These are phyloP conservation scores for Schoenoplectus tabernaemontani DNA, from an alignment of 202 grass and related monocot genomes.

Conservation along the genomic window DNA sequence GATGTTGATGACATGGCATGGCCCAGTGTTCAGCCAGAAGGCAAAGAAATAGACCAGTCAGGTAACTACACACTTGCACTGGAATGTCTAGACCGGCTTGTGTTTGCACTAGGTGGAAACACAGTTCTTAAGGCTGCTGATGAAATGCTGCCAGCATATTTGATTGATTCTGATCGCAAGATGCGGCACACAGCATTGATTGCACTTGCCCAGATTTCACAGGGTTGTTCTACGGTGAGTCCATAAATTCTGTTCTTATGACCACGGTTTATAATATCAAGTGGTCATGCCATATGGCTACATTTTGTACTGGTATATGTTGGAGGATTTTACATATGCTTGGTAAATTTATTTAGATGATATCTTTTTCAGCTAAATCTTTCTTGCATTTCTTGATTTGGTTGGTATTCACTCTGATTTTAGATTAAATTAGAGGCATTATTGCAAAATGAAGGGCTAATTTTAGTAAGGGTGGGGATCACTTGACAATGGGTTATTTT, in stretches of 20 bases:
- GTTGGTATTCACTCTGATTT: not conserved
- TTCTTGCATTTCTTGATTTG: not conserved
- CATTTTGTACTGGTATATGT: not conserved
- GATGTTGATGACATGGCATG: constrained; percentile 54
- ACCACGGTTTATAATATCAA: not conserved
- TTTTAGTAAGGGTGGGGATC: too few relatives aligned
- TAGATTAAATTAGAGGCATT: not conserved
- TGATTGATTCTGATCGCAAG: not conserved
- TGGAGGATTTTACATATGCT: not conserved
- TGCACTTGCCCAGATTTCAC: not conserved
- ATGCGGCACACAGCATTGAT: not conserved
- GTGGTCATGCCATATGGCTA: not conserved
- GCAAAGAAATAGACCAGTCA: constrained; percentile 46
- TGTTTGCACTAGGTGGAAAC: not conserved
- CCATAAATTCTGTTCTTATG: not conserved
- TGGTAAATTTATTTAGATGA: too few relatives aligned
- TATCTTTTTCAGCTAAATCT: not conserved
- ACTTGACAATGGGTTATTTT: too few relatives aligned
- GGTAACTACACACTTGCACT: not conserved
- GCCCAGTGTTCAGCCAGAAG: constrained; percentile 38
- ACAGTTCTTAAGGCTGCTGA: not conserved
- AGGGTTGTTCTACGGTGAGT: constrained; percentile 52
- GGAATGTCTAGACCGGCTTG: not conserved
- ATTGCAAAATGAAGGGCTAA: not conserved
- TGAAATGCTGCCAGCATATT: not conserved